Base-by-base conservation (phyloP, 768 basidiomycete genomes). In the Dacryopinax primogenitus region DNA sequence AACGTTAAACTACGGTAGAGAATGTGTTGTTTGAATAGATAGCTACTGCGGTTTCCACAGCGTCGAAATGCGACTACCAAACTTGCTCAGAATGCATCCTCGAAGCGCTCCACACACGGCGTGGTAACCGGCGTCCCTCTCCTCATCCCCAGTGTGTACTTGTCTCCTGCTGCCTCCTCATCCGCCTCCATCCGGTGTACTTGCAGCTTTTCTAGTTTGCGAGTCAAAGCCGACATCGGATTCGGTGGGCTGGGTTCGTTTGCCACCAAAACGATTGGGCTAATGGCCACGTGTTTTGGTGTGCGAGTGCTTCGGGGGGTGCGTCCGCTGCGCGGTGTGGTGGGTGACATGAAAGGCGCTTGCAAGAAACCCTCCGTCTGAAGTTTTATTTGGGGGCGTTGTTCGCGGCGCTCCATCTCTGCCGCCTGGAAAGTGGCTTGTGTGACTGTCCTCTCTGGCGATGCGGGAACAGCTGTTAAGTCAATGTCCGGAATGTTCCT, bases 271-370 rank as follows among this genome's bases (percentile, higher is more conserved):
- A 58, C 51, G 26, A 58, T 30, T 6, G 51, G 51, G 30, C 51
- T 58, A 21, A 58, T 58, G 51, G 51, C 51, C 3, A 58, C 51
- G 26, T 30, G 51, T 30, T 58, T 58, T 2, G 51, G 51, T 4
- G 51, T 58, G 30, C 51, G 51, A 6, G 51, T 58, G 51, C 51
- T 58, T 11, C 51, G 51, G 4, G 51, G 51, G 3, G 51, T 58
- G 3, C 51, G 51, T 7, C 51, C 30, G 26, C 51, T 58, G 26
- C 18, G 26, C 26, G 51, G 51, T 3, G 51, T 58, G 51, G 51
- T 58, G 3, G 51, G 51, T 2, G 51, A 58, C 51, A 58, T 58
- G 51, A 58, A 58, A 6, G 51, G 51, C 4, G 51, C 51, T 58
- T 58, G 51, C 4, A 58, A 21, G 13, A 58, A 30, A 4, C 51